These are phyloP conservation scores for Scleromitrula shiraiana DNA, from an alignment of 2,329 filamentous ascomycete genomes.

Conservation along the genomic window DNA sequence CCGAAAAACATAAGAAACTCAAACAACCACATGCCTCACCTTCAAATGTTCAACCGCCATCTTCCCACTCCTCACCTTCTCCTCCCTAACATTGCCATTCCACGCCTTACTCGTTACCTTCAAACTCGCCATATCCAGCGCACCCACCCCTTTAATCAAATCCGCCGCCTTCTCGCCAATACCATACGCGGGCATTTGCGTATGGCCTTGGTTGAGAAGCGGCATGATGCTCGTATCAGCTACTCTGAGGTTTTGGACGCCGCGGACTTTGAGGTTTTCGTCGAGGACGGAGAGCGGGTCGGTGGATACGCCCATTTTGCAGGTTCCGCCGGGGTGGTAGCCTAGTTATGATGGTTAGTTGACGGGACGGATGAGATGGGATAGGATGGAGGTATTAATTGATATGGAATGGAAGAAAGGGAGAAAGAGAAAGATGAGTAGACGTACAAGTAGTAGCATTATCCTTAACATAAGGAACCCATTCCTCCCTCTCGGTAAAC, in stretches of 20 bases:
- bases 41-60: no score
- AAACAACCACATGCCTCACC: no score
- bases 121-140: neutral
- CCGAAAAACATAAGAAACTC: no score
- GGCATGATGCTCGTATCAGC: conserved; percentile 26
- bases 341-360: conserved; percentile 30
- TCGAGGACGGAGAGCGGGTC: conserved; percentile 35
- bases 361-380: no score
- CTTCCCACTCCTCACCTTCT: neutral
- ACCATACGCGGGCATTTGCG: conserved; percentile 50
- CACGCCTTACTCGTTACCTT: neutral
- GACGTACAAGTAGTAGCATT: conserved; percentile 52
- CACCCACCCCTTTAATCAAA: conserved; percentile 37
- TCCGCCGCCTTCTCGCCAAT: conserved; percentile 48
- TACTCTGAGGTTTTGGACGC: conserved; percentile 23
- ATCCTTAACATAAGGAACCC: conserved; percentile 48
- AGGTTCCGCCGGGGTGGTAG: conserved; percentile 50
- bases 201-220: conserved; percentile 41
- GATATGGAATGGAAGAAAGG: neutral
- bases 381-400: neutral
- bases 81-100: neutral
- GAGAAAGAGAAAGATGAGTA: neutral
- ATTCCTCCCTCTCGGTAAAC: conserved; percentile 46
- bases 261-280: conserved; percentile 19
- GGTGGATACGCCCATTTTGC: conserved; percentile 43